Evolutionary conservation across 2,329 filamentous ascomycete genomes (phyloP).

Genomic region (Fusarium nodosum): DNA sequence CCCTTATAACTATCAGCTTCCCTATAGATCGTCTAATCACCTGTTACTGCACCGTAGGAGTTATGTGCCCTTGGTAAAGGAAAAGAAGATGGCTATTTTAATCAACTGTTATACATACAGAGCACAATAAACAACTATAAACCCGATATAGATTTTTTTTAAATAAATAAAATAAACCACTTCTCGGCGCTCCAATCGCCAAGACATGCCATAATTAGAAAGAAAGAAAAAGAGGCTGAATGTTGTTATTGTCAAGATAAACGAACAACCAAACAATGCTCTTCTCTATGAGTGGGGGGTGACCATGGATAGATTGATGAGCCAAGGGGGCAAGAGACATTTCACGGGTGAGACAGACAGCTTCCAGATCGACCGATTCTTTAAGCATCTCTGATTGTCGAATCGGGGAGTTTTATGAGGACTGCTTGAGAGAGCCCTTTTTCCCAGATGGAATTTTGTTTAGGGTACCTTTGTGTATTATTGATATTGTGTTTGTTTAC

Average conservation of each 20-base stretch:
- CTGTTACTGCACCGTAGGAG: no score
- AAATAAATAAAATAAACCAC: neutral
- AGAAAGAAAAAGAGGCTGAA: constrained; percentile 9
- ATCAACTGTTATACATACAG: neutral
- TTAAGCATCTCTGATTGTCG: constrained; percentile 3
- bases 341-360: neutral
- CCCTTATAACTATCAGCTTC: neutral
- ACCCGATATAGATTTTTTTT: neutral
- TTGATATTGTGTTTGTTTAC: constrained; percentile 1
- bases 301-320: constrained; percentile 8
- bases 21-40: neutral
- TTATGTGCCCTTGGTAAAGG: neutral
- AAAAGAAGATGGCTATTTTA: neutral
- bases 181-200: constrained; percentile 2
- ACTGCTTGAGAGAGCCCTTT: neutral
- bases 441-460: constrained; percentile 1
- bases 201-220: constrained; percentile 15
- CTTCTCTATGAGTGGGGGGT: constrained; percentile 7
- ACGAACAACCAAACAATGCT: constrained; percentile 1
- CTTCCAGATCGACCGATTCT: constrained; percentile 34
- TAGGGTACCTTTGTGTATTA: neutral
- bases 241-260: constrained; percentile 28
- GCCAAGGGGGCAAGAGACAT: constrained; percentile 31
- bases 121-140: neutral
- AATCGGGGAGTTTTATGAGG: neutral